Base-by-base conservation (phyloP, 768 basidiomycete genomes). In the Serpula lacrymans region DNA sequence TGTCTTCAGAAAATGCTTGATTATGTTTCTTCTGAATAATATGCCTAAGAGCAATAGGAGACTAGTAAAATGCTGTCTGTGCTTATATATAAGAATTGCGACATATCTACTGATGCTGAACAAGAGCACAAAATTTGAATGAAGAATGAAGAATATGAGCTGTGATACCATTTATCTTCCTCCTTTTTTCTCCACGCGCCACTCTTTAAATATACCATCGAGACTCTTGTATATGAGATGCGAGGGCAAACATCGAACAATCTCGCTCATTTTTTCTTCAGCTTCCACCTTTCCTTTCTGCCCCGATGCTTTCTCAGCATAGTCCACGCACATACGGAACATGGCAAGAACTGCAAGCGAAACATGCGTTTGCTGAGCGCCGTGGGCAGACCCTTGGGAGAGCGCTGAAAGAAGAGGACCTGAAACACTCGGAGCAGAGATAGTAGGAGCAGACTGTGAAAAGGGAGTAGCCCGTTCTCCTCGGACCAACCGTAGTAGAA, bases 181-280 rank as follows among this genome's bases (percentile, higher is more conserved):
- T 32, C 82, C 80, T 63, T 88, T 89, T 69, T 87, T 89, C 52
- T 87, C 84, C 39, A 81, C 80, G 55, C 81, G 71, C 88, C 88
- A 90, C 58, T 95, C 92, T 58, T 88, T 89, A 68, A 93, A 97
- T 53, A 97, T 88, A 22, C 88, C 88, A 64, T 99, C 96, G 59
- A 97, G 62, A 55, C 88, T 89, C 66, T 89, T 89, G 67, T 89
- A 88, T 46, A 94, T 75, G 50, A 95, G 68, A 58, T 90, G 85
- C 22, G 82, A 81, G 23, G 96, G 95, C 47, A 99, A 58, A 56
- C 81, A 85, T 54, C 90, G 74, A 45, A 99, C 85, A 50, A 99
- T 89, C 65, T 97, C 93, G 13, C 88, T 85, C 24, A 91, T 72
- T 43, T 77, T 75, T 49, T 78, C 78, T 59, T 91, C 85, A 2